phyloP scores from a whole-genome alignment of 1,139 yeast genomes.

The Martiniozyma asiatica region DNA sequence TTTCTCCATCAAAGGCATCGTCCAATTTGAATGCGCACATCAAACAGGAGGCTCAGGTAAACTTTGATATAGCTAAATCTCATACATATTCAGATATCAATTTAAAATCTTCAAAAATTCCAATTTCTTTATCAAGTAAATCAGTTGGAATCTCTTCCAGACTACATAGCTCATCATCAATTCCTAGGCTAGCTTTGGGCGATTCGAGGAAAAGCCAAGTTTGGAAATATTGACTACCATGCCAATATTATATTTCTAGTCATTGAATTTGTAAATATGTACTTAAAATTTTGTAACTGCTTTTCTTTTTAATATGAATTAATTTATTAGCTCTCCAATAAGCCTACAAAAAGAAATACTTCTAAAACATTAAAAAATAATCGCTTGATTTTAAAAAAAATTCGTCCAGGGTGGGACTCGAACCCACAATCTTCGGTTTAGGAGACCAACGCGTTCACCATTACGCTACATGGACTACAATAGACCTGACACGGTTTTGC shows the following conservation, averaged over 20 bases:
- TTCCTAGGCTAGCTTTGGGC: slow-evolving; percentile 12
- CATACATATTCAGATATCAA: slow-evolving; percentile 7
- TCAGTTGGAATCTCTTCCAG: slow-evolving; percentile 1
- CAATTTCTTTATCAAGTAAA: slow-evolving; percentile 4
- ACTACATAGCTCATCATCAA: slow-evolving; percentile 11
- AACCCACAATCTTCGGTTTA: slow-evolving; percentile 55
- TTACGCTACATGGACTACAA: slow-evolving; percentile 52
- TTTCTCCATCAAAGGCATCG: slow-evolving; percentile 20
- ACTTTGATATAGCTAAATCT: slow-evolving; percentile 5
- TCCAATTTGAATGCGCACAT: slow-evolving; percentile 12
- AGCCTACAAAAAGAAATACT: no score
- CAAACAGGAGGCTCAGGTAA: slow-evolving; percentile 2
- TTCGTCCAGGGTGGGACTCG: slow-evolving; percentile 54
- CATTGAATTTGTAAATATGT: no score
- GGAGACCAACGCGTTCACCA: slow-evolving; percentile 61
- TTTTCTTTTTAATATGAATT: neutral
- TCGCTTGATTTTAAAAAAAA: slow-evolving; percentile 2
- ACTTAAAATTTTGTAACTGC: neutral
- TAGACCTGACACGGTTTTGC: no score
- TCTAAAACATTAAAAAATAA: neutral
- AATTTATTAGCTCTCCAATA: no score
- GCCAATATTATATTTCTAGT: no score
- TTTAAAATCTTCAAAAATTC: neutral
- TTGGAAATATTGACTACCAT: slow-evolving; percentile 5
- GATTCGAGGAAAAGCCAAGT: slow-evolving; percentile 4